Evolutionary conservation across 805 yeast species (phyloP).

Genomic region (Teunomyces pallodes): DNA sequence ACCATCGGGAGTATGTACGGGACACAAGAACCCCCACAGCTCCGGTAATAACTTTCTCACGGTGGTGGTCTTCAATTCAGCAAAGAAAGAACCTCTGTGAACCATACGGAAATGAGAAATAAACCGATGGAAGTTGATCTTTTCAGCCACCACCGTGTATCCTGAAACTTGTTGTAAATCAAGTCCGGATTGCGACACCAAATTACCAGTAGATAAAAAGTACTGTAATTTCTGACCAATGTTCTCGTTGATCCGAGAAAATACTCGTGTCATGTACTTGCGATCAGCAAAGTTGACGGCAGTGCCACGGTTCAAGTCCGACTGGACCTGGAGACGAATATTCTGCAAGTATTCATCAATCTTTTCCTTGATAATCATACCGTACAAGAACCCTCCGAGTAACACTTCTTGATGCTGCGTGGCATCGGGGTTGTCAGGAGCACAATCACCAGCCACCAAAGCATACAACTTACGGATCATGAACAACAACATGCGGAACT

Average conservation of each 20-base stretch:
- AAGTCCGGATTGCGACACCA: conserved; percentile 94
- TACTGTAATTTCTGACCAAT: conserved; percentile 94
- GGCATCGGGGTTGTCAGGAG: conserved; percentile 98
- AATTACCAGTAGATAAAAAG: conserved; percentile 93
- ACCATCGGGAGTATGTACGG: conserved; percentile 99
- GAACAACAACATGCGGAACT: conserved; percentile 82
- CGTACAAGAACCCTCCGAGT: conserved; percentile 93
- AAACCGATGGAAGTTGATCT: conserved; percentile 94
- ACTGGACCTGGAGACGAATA: conserved; percentile 69
- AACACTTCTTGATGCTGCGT: conserved; percentile 97
- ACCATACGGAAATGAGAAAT: conserved; percentile 99
- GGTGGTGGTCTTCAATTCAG: conserved; percentile 94
- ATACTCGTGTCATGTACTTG: conserved; percentile 77
- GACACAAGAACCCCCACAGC: conserved; percentile 98
- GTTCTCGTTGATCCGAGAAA: conserved; percentile 80
- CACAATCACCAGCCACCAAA: conserved; percentile 93
- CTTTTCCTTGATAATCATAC: conserved; percentile 95
- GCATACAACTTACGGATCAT: conserved; percentile 96
- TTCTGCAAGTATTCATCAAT: conserved; percentile 85
- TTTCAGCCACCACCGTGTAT: conserved; percentile 97
- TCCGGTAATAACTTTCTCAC: conserved; percentile 96
- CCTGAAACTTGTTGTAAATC: conserved; percentile 98
- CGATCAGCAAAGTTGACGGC: conserved; percentile 82
- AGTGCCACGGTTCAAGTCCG: conserved; percentile 75
- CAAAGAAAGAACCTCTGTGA: conserved; percentile 98